phyloP scores from a whole-genome alignment of 2,329 filamentous ascomycete species.

The Aspergillus udagawae region DNA sequence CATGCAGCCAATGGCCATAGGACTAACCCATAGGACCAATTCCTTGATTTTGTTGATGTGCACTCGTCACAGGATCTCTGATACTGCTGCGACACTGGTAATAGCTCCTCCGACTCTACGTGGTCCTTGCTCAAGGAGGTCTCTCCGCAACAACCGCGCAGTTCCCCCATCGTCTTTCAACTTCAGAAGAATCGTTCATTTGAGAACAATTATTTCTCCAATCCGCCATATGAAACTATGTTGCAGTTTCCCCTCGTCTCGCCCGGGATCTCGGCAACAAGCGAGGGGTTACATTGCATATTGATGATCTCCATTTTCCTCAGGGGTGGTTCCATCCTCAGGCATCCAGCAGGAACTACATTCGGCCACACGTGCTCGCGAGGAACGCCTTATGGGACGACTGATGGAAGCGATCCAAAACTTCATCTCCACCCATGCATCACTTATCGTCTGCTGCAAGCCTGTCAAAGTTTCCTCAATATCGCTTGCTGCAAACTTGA shows the following conservation, averaged over 20 bases:
- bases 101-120: neutral
- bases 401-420: neutral
- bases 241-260: neutral
- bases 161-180: neutral
- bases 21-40: constrained; percentile 6
- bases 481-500: neutral
- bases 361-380: neutral
- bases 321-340: neutral
- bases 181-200: neutral
- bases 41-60: neutral
- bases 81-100: neutral
- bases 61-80: neutral
- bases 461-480: neutral
- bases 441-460: too few relatives aligned
- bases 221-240: neutral
- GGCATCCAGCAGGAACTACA: neutral
- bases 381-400: too few relatives aligned
- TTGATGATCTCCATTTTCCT: neutral
- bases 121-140: neutral
- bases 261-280: neutral
- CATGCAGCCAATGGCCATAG: constrained; percentile 15
- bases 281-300: neutral
- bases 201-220: neutral
- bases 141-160: neutral
- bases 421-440: neutral